Conservation (phyloP, 345 rosid species). For the Cardiospermum halicacabum region DNA sequence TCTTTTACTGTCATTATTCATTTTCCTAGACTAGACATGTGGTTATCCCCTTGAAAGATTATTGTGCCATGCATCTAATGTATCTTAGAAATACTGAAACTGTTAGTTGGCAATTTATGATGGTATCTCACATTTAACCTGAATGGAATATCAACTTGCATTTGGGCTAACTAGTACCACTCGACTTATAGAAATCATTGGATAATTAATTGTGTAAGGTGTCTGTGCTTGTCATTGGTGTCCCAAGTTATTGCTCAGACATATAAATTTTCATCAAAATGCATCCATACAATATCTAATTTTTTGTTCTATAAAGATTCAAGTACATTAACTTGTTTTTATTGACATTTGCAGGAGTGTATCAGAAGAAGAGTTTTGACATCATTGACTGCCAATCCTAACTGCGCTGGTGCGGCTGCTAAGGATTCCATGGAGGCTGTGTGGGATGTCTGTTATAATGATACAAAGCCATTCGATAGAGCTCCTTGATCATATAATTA, state of each 20-base stretch:
- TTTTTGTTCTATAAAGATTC: neutral
- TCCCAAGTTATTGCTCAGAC: neutral
- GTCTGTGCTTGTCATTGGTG: neutral
- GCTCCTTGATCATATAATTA: conserved; percentile 61
- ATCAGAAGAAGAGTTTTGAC: conserved; percentile 82
- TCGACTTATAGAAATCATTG: neutral
- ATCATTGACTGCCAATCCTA: conserved; percentile 60
- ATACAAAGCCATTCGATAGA: conserved; percentile 88
- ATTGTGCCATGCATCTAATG: no score
- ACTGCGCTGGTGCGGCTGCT: conserved; percentile 76
- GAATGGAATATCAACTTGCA: neutral
- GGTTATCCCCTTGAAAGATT: no score
- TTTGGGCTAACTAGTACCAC: neutral
- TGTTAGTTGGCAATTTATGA: neutral
- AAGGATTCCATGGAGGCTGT: conserved; percentile 87
- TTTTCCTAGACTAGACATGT: no score
- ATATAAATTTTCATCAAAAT: neutral
- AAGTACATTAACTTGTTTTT: neutral
- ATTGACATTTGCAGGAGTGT: conserved; percentile 58
- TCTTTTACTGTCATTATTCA: no score
- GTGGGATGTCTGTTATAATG: conserved; percentile 95
- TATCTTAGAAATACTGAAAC: neutral
- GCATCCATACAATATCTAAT: neutral
- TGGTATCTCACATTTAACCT: no score
- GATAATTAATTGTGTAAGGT: neutral